Percentiles rank a stretch among this genome's conserved stretches.
These are phyloP conservation scores for Xylaria sp. DNA, from an alignment of 2,329 filamentous ascomycete genomes.

Conservation along the genomic window DNA sequence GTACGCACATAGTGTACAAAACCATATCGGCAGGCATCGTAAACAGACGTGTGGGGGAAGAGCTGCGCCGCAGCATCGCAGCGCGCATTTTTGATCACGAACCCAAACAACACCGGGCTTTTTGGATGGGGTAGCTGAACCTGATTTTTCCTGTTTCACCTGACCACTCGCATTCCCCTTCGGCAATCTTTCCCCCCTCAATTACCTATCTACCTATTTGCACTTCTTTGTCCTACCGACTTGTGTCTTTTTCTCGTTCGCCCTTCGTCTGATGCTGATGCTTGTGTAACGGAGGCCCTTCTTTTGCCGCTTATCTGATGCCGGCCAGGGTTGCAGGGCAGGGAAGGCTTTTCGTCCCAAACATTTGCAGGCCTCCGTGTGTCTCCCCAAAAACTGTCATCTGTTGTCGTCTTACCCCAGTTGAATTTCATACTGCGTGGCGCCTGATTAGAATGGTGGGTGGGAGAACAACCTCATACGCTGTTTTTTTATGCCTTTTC, in stretches of 20 bases:
- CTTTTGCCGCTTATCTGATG: constrained; percentile 3
- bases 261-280: not conserved
- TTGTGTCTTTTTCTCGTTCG: not conserved
- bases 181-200: not conserved
- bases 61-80: constrained; percentile 20
- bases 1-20: not conserved
- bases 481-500: not conserved
- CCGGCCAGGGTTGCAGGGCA: not conserved
- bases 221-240: too few relatives aligned
- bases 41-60: not conserved
- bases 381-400: not conserved
- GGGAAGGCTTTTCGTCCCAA: not conserved
- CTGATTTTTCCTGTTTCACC: not conserved
- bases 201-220: not conserved
- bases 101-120: constrained; percentile 1
- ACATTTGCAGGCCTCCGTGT: not conserved
- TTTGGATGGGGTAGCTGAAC: constrained; percentile 11
- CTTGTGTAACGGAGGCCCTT: not conserved
- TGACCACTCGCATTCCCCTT: not conserved
- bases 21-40: constrained; percentile 8
- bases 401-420: not conserved
- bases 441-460: not conserved
- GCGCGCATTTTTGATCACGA: not conserved
- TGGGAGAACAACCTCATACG: not conserved
- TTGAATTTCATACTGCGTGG: not conserved